A percentile compares a stretch with the other conserved stretches of the same genome.
Evolutionary conservation across 805 yeast species (phyloP).

Genomic region (Kazachstania kunashirensis): DNA sequence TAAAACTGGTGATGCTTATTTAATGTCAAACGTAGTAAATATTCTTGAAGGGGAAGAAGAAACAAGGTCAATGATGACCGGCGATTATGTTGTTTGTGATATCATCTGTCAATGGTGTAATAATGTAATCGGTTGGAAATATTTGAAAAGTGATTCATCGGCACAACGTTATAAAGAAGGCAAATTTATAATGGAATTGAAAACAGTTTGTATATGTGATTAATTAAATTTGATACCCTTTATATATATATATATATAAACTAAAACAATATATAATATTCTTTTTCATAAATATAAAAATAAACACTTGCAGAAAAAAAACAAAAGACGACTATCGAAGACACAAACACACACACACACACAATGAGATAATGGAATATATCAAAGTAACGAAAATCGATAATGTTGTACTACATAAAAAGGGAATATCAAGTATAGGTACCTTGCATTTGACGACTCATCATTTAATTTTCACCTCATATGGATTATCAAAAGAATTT

Average conservation of each 20-base stretch:
- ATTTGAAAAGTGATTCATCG: slow-evolving; percentile 37
- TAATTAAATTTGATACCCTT: background rate
- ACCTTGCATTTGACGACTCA: slow-evolving; percentile 64
- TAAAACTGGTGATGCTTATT: slow-evolving; percentile 46
- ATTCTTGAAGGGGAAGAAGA: slow-evolving; percentile 31
- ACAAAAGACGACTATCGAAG: too few species aligned
- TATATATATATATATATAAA: background rate
- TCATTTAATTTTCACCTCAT: slow-evolving; percentile 51
- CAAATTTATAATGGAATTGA: slow-evolving; percentile 43
- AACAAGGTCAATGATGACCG: slow-evolving; percentile 48
- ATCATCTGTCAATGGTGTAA: slow-evolving; percentile 48
- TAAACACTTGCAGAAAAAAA: background rate
- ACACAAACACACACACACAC: too few species aligned
- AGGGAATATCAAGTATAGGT: slow-evolving; percentile 49
- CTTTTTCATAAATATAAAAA: background rate
- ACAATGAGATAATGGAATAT: slow-evolving; percentile 48
- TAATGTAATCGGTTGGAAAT: slow-evolving; percentile 55
- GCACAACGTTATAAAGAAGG: slow-evolving; percentile 54
- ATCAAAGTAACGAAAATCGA: slow-evolving; percentile 45
- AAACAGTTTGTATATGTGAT: slow-evolving; percentile 21
- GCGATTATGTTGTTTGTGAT: slow-evolving; percentile 48
- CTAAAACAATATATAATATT: background rate
- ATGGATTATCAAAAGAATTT: slow-evolving; percentile 44
- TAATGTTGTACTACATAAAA: slow-evolving; percentile 45
- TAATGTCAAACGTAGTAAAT: slow-evolving; percentile 44